Base-by-base conservation (phyloP, 495 filamentous ascomycete species). In the Podospora sp. region DNA sequence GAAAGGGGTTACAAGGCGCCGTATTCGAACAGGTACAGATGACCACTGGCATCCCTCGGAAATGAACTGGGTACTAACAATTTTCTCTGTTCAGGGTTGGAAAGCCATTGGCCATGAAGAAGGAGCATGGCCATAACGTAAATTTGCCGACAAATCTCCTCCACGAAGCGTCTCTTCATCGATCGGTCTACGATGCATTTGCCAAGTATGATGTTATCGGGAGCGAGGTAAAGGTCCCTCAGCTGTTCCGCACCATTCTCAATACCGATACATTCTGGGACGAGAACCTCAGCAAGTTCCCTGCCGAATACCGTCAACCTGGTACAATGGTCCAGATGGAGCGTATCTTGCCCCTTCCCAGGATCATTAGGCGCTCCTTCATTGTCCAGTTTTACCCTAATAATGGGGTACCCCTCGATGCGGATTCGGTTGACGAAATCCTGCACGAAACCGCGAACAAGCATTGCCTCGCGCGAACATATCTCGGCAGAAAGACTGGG, bases 271-370 rank as follows among this genome's bases (percentile, higher is more conserved):
- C 25, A 49, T 69, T 60, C 62, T 69, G 62, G 67, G 21, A 60
- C 24, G 1, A 65, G 50, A 65, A 62, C 29, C 58, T 69, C 25
- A 2, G 24, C 22, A 69, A 69, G 27, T 65, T 65, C 62, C 67
- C 67, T 2, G n/a, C 62, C 20, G 62, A 49, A 56, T 69, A 69
- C 36, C 67, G 63, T 18, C 7, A n/a, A 16, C 67, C 22, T 21
- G 33, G 35, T 26, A 59, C 27, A 16, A 50, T 67, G 24, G 72
- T 73, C 33, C 55, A 51, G 49, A 69, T 77, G 55, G 75, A 77
- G 25, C 62, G 69, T 0, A 76, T 77, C 24, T 53, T 77, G 16
- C 72, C 75, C 0, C 55, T 77, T 7, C 75, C 73, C 29, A 72
- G 71, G 59, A 20, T 64, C 2, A 50, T 60, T 5, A 57, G 73